These are phyloP conservation scores for Dictyophora rubrovolvata DNA, from an alignment of 768 basidiomycete species.

Conservation along the genomic window DNA sequence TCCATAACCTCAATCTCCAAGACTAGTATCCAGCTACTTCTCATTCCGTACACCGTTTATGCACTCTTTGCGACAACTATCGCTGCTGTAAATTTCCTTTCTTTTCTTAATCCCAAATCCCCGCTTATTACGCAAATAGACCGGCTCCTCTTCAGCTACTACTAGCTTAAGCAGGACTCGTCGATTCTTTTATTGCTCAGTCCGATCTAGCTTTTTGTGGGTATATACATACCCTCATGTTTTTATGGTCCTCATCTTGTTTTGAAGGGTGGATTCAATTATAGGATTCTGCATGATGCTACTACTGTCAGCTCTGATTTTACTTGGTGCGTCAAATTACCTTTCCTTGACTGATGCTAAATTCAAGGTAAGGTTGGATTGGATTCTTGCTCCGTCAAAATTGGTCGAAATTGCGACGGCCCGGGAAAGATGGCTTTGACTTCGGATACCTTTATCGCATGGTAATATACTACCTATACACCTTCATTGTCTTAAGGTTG, in stretches of 20 bases:
- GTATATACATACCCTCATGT: constrained; percentile 8
- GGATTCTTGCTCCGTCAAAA: constrained; percentile 29
- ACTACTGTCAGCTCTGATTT: constrained; percentile 27
- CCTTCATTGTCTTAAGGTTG: constrained; percentile 33
- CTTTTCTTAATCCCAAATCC: not conserved
- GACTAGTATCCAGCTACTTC: constrained; percentile 23
- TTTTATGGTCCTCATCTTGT: not conserved
- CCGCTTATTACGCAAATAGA: not conserved
- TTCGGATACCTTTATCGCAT: constrained; percentile 37
- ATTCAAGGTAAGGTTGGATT: constrained; percentile 28
- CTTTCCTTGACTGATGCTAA: not conserved
- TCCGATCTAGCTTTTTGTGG: constrained; percentile 28
- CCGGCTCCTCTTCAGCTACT: constrained; percentile 32
- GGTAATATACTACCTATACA: constrained; percentile 33
- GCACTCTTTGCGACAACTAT: constrained; percentile 29
- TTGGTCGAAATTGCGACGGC: constrained; percentile 17
- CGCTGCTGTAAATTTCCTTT: constrained; percentile 24
- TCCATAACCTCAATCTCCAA: not conserved
- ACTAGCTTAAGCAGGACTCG: constrained; percentile 32
- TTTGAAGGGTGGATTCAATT: constrained; percentile 30
- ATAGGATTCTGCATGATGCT: constrained; percentile 30
- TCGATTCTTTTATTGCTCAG: constrained; percentile 44
- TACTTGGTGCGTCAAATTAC: constrained; percentile 25
- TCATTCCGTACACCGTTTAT: constrained; percentile 31
- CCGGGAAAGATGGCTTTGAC: constrained; percentile 25